Base-by-base conservation (phyloP, 495 filamentous ascomycete genomes). In the Podospora pseudopauciseta region DNA sequence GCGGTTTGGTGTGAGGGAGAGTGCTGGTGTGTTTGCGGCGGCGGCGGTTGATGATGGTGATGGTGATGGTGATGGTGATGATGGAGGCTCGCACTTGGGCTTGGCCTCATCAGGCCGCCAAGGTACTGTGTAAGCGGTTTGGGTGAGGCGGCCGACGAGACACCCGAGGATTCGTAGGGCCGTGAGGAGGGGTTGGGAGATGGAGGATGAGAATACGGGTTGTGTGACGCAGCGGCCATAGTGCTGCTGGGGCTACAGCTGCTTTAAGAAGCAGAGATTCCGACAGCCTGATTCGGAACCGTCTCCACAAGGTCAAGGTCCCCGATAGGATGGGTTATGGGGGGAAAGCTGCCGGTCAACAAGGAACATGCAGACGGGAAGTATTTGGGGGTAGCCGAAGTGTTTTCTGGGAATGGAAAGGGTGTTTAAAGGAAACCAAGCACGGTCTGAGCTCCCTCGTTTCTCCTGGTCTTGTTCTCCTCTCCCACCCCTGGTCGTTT, bases 91-190 rank as follows among this genome's bases (percentile, higher is more conserved):
- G 73, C 64, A 65, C 74, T 76, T 64, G 73, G 65, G 65, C 68
- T 73, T 16, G 77, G 73, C 63, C 75, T 78, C 80, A 86, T 82
- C 63, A 83, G 74, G 65, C 81, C 83, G 67, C 78, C 75, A 55
- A 81, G 71, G 69, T 84, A 83, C 65, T 78, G 78, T 57, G 80
- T 75, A 26, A 76, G 75, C 60, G 81, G 77, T 64, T 79, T 78
- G 58, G 86, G 83, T 20, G 86, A 87, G 49, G 85, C 82, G 64
- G 85, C 80, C 63, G 86, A 85, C 60, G 85, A 83, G 68, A 84
- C 83, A 54, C 84, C 82, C 32, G 84, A 83, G 65, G 85, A 84
- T 72, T 84, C 82, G 79, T 85, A 86, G 55, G 84, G 84, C 70
- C 81, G 77, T 30, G 79, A 80, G 39, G 83, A 84, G 61, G 78